A percentile compares a stretch with the other conserved stretches of the same genome.
phyloP scores from a whole-genome alignment of 2,329 filamentous ascomycete species.

The Fusarium sp. region DNA sequence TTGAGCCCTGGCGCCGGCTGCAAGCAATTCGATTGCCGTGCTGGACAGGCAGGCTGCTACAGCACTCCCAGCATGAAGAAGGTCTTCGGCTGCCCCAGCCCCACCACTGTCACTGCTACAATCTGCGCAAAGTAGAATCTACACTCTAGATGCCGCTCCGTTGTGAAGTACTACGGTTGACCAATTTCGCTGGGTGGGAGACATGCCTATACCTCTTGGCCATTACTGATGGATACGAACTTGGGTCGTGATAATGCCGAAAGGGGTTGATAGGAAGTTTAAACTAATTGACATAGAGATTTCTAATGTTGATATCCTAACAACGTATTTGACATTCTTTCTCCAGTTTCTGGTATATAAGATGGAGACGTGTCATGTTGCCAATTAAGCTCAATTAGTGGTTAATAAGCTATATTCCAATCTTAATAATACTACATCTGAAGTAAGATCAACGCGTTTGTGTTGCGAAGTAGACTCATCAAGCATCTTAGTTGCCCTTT shows the following conservation, averaged over 20 bases:
- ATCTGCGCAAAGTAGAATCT: constrained; percentile 44
- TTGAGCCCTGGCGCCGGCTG: constrained; percentile 55
- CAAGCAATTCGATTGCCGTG: constrained; percentile 54
- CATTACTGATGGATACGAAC: too few species aligned
- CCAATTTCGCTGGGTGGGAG: too few species aligned
- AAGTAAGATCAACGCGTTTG: too few species aligned
- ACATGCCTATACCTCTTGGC: too few species aligned
- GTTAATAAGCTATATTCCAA: neutral
- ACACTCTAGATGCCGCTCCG: too few species aligned
- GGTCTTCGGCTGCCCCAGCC: constrained; percentile 57
- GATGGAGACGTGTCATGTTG: neutral
- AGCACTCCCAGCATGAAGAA: constrained; percentile 55
- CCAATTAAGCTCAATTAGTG: neutral
- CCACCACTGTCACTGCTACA: constrained; percentile 52
- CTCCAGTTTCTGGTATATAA: too few species aligned
- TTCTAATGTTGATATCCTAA: too few species aligned
- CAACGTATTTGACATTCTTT: too few species aligned
- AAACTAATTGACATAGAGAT: too few species aligned
- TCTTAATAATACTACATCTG: neutral
- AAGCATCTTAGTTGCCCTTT: neutral
- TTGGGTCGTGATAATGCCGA: too few species aligned
- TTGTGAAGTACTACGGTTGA: too few species aligned
- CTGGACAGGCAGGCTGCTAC: constrained; percentile 55
- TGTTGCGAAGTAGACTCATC: neutral
- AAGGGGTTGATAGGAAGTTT: too few species aligned